Percentiles rank a stretch among this genome's conserved stretches.
phyloP scores from a whole-genome alignment of 805 yeast species.

The Nematodospora valgi region DNA sequence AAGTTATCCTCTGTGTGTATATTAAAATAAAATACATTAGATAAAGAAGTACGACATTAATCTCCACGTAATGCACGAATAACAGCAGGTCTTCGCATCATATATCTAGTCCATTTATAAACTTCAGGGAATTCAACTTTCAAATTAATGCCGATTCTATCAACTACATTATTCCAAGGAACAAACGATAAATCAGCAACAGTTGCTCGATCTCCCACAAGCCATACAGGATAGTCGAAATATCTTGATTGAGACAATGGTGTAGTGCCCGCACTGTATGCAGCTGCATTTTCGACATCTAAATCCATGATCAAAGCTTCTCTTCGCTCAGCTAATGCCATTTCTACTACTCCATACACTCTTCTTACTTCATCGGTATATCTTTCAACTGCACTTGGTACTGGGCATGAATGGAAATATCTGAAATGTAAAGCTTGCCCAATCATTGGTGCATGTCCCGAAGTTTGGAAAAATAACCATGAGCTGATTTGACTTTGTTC shows the following conservation, averaged over 20 bases:
- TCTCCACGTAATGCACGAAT: constrained; percentile 81
- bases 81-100: constrained; percentile 95
- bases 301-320: constrained; percentile 87
- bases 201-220: constrained; percentile 77
- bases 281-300: constrained; percentile 82
- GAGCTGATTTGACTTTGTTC: constrained; percentile 83
- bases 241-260: constrained; percentile 81
- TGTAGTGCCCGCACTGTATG: constrained; percentile 83
- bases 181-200: constrained; percentile 91
- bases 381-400: constrained; percentile 85
- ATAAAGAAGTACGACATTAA: constrained; percentile 15
- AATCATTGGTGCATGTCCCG: constrained; percentile 98
- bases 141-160: constrained; percentile 84
- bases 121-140: constrained; percentile 91
- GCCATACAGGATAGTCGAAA: constrained; percentile 93
- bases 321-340: constrained; percentile 90
- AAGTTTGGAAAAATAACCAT: constrained; percentile 93
- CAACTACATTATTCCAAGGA: constrained; percentile 96
- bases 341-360: constrained; percentile 90
- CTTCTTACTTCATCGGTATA: constrained; percentile 90
- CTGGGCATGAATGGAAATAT: constrained; percentile 81
- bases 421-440: constrained; percentile 95
- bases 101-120: constrained; percentile 90
- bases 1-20: background rate
- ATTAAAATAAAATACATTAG: background rate